Base-by-base conservation (phyloP, 2,329 filamentous ascomycete genomes). In the Aureobasidium sp. region DNA sequence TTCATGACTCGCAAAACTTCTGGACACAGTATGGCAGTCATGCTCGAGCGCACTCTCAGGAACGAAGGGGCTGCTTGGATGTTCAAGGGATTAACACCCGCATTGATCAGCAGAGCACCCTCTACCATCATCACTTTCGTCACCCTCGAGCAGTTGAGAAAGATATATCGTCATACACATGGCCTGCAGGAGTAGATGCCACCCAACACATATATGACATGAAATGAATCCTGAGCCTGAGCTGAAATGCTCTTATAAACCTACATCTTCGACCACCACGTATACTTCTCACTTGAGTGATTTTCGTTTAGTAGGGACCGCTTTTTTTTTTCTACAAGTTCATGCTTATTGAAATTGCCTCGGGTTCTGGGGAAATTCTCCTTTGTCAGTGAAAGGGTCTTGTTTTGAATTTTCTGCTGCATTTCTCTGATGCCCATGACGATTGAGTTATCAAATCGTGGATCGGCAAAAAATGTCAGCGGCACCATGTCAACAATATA, bases 91-190 rank as follows among this genome's bases (percentile, higher is more conserved):
- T 32, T 61, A 41, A 57, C 57, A 6, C 59, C 59, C 25, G 59
- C 59, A 21, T 40, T 61, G 32, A 59, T 61, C 51, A 61, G 59
- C 51, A 58, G 59, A 50, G 59, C 58, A 17, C 59, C 59, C 29
- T 60, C 58, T 14, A 60, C 58, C 16, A 57, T 58, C 55, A 59
- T 57, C 50, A 58, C 54, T 4, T 58, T 57, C 27, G 56, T 57
- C 16, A 57, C 53, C 19, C 54, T 57, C 32, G 56, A 57, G 49
- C 56, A 55, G 44, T 19, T 57, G 53, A 57, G 54, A 30, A 50
- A 39, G n/a, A 32, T 48, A 12, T 57, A 57, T 30, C 53, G 56
- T 12, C 47, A 35, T 14, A 38, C 37, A n/a, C 48, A 57, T 25
- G 56, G 52, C 22, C 21, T 57, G 49, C 53, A 55, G 21, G 56